A percentile compares a stretch with the other conserved stretches of the same genome.
These are phyloP conservation scores for Saitozyma sp. DNA, from an alignment of 768 basidiomycete genomes.

Conservation along the genomic window DNA sequence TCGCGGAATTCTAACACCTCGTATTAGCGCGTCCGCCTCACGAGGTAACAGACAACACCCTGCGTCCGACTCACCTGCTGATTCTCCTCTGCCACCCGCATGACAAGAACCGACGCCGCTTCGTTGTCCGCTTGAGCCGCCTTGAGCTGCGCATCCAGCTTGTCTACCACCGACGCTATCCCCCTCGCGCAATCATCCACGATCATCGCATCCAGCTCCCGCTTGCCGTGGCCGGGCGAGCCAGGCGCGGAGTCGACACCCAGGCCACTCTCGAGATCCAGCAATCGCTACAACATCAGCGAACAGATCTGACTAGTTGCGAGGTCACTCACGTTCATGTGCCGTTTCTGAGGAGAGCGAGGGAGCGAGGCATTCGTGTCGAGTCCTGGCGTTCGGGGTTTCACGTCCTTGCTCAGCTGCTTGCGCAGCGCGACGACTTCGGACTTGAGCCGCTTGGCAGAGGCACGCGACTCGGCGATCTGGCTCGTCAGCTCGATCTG, in stretches of 20 bases:
- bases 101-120: conserved; percentile 20
- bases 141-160: conserved; percentile 30
- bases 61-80: conserved; percentile 16
- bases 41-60: not conserved
- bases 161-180: conserved; percentile 24
- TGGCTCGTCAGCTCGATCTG: conserved; percentile 38
- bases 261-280: no score
- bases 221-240: conserved; percentile 7
- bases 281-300: no score
- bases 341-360: conserved; percentile 49
- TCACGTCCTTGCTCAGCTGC: conserved; percentile 27
- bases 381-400: conserved; percentile 14
- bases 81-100: conserved; percentile 6
- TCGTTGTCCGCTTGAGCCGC: conserved; percentile 21
- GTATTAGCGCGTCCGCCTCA: conserved; percentile 2
- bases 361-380: conserved; percentile 40
- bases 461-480: conserved; percentile 70
- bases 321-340: conserved; percentile 46
- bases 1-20: conserved; percentile 60
- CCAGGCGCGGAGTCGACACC: no score
- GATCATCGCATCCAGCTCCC: conserved; percentile 27
- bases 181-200: conserved; percentile 33
- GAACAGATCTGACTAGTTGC: no score
- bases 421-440: conserved; percentile 56
- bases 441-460: conserved; percentile 72